Evolutionary conservation across 495 filamentous ascomycete genomes (phyloP).

Genomic region (Aspergillus wentii): DNA sequence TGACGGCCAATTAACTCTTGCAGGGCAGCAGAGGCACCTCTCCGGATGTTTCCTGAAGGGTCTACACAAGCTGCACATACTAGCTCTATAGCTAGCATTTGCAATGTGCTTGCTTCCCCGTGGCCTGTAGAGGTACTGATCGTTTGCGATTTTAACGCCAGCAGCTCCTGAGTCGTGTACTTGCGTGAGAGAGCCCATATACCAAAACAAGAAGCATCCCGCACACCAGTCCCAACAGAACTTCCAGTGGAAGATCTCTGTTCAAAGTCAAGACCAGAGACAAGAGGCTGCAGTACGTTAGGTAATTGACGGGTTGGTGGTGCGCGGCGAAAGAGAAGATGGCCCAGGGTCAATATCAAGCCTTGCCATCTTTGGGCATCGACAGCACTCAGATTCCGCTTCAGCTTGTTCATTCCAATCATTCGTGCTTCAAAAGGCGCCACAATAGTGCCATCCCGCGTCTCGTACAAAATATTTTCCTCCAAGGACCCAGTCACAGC

Average conservation of each 20-base stretch:
- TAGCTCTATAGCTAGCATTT: slow-evolving; percentile 73
- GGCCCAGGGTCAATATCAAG: slow-evolving; percentile 77
- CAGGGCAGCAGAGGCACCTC: slow-evolving; percentile 86
- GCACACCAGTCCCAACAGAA: slow-evolving; percentile 86
- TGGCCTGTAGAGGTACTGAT: slow-evolving; percentile 23
- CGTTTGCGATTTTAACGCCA: slow-evolving; percentile 47
- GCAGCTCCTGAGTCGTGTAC: slow-evolving; percentile 76
- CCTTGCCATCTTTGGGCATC: slow-evolving; percentile 89
- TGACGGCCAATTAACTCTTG: slow-evolving; percentile 94
- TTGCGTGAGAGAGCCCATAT: slow-evolving; percentile 88
- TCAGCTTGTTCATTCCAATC: slow-evolving; percentile 27
- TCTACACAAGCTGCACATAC: slow-evolving; percentile 81
- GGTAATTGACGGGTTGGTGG: slow-evolving; percentile 61
- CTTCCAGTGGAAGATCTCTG: slow-evolving; percentile 74
- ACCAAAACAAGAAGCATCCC: slow-evolving; percentile 93
- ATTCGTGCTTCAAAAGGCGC: slow-evolving; percentile 30
- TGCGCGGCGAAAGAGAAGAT: slow-evolving; percentile 75
- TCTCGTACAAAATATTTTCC: slow-evolving; percentile 68
- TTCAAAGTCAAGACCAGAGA: slow-evolving; percentile 78
- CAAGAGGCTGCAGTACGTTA: slow-evolving; percentile 64
- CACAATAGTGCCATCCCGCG: slow-evolving; percentile 32
- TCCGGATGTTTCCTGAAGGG: slow-evolving; percentile 84
- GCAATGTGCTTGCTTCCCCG: slow-evolving; percentile 48
- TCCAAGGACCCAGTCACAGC: slow-evolving; percentile 71
- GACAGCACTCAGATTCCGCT: slow-evolving; percentile 63